phyloP scores from a whole-genome alignment of 2,329 filamentous ascomycete species.

The Pyrenophora teres region DNA sequence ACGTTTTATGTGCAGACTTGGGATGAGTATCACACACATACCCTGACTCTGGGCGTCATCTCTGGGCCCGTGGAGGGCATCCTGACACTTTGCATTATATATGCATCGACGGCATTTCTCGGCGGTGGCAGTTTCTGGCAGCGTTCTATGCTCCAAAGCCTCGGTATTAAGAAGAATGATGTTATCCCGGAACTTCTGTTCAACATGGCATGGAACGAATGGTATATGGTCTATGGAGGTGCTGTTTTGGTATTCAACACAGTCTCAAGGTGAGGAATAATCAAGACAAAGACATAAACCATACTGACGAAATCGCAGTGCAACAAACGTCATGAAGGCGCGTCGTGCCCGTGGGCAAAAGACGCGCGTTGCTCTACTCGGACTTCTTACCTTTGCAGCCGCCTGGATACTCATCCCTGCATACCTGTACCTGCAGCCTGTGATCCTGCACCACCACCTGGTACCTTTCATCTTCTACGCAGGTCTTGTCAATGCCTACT shows the following conservation, averaged over 20 bases:
- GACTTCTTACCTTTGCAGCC: constrained; percentile 78
- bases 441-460: constrained; percentile 79
- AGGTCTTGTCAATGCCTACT: constrained; percentile 90
- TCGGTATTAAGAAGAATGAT: constrained; percentile 68
- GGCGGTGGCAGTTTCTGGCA: constrained; percentile 95
- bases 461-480: constrained; percentile 89
- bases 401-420: constrained; percentile 76
- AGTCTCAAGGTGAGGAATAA: constrained; percentile 60
- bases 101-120: constrained; percentile 79
- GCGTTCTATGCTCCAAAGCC: constrained; percentile 72
- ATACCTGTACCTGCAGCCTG: constrained; percentile 84
- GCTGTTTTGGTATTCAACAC: constrained; percentile 86
- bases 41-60: constrained; percentile 86
- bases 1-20: constrained; percentile 99
- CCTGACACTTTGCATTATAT: constrained; percentile 79
- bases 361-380: constrained; percentile 75
- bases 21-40: constrained; percentile 99
- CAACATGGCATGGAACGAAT: constrained; percentile 83
- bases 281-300: not conserved
- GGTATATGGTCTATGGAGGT: constrained; percentile 87
- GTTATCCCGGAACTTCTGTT: constrained; percentile 75
- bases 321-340: constrained; percentile 81
- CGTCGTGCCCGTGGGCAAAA: constrained; percentile 75
- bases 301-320: constrained; percentile 52
- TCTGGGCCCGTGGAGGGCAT: constrained; percentile 96